Evolutionary conservation across 2,329 filamentous ascomycete species (phyloP).

Genomic region (Coniochaeta ligniaria): DNA sequence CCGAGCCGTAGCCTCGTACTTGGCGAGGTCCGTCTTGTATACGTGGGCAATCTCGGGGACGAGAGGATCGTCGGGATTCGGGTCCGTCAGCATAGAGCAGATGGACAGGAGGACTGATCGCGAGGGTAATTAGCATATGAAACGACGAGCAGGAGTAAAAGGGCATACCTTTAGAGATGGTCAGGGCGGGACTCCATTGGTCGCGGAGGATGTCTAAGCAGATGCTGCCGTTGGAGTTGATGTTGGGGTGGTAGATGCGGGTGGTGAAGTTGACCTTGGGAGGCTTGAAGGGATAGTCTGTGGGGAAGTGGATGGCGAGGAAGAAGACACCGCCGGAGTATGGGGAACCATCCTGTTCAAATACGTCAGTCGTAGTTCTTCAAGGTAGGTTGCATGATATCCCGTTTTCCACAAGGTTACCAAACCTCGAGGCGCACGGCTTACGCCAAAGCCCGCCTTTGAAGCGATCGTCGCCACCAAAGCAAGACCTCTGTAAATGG

Average conservation of each 20-base stretch:
- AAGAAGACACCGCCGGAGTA: conserved; percentile 99
- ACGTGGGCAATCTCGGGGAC: conserved; percentile 98
- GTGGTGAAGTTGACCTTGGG: conserved; percentile 99
- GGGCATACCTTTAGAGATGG: conserved; percentile 86
- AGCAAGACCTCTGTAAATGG: neutral
- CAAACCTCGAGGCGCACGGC: neutral
- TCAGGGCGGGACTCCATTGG: conserved; percentile 98
- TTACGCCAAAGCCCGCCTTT: neutral
- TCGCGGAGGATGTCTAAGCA: conserved; percentile 97
- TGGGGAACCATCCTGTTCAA: conserved; percentile 75
- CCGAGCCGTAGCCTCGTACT: conserved; percentile 92
- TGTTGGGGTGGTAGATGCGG: conserved; percentile 99
- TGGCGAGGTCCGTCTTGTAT: conserved; percentile 96
- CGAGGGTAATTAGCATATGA: neutral
- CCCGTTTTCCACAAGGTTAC: neutral
- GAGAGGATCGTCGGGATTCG: conserved; percentile 97
- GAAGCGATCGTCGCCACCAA: neutral
- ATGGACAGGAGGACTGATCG: conserved; percentile 87
- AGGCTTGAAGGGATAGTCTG: conserved; percentile 99
- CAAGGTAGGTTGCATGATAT: neutral
- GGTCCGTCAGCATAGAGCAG: conserved; percentile 99
- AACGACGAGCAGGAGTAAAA: neutral
- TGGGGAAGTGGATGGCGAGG: conserved; percentile 97
- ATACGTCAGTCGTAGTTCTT: conserved; percentile 1
- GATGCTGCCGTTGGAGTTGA: conserved; percentile 99